Evolutionary conservation across 2,329 filamentous ascomycete genomes (phyloP), one percentile per base, ranked within the genome.

Genomic region (Grosmannia penicillata): DNA sequence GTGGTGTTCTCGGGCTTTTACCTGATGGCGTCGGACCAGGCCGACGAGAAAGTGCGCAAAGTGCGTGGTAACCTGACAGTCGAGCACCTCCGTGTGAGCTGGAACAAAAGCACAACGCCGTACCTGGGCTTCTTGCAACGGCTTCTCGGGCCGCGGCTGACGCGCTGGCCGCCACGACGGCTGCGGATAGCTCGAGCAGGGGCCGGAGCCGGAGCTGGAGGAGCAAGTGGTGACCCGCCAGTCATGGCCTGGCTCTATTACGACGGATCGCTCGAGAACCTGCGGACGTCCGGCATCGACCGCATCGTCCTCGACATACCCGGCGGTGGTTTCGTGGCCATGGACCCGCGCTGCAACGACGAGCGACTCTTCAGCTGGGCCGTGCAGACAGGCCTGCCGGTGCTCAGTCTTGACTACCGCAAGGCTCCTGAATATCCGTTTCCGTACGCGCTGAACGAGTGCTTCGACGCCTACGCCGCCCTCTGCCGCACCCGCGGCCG

Each of bases 281-380:
- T 33, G 63, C 95, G 33, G 75, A 77, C 50, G 71, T 79, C 30
- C 81, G 93, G 45, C 30, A 39, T 47, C 53, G 78, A 72, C 36
- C 81, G 81, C 49, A 57, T 98, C 22, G 72, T 98, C 2, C 54
- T 98, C 26, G 91, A 98, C 56, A 76, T 96, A 4, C 91, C 91
- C 0, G 91, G 91, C 1, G 91, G 91, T 24, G 91, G 91, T 0
- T 98, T 93, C 47, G 87, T 98, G 11, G 87, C 91, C 15, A 98
- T 98, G 91, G 78, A 84, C 42, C 91, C 91, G n/a, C 68, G 91
- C 33, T 83, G 80, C 50, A 86, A 93, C 50, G 91, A 98, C 53
- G 91, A 98, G 57, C 93, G 93, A 57, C 66, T 98, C 15, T 75
- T 94, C 48, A 77, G 82, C 2, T 98, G 91, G 91, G 85, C 91